Base-by-base conservation (phyloP, 1,139 yeast genomes). In the Cylindricascospora bacillispora region DNA sequence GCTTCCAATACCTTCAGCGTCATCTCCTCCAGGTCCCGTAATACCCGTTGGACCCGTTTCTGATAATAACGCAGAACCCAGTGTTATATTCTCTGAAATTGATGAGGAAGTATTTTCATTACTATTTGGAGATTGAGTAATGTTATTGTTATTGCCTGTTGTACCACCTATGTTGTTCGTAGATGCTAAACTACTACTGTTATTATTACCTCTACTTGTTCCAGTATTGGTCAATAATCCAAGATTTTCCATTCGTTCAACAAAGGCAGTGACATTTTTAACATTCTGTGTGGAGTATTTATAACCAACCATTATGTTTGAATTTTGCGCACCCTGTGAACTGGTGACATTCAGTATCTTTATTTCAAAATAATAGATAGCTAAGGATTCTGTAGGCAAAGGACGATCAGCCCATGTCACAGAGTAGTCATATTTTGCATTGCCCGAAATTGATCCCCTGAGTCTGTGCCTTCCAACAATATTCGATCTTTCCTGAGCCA, bases 341-440 rank as follows among this genome's bases (percentile, higher is more conserved):
- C 59, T 40, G 6, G 56, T 44, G 2, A 49, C 54, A 12, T 46
- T 36, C 6, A 43, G 30, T 2, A 74, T 49, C 28, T 60, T 58
- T 4, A 73, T 56, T 44, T 75, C 83, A 44, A 49, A 75, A 45
- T 75, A 75, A 46, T 65, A 75, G 2, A 73, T 52, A 0, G 77
- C 76, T 27, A 50, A 30, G 13, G 65, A 57, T 12, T 56, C 49
- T 3, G 56, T 42, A 2, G 69, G 64, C 6, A 73, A 52, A 2
- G 59, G 44, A 28, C 55, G 45, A 37, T 70, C 58, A 0, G 74
- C 56, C 43, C 62, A 60, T 1, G 69, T 57, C 2, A 59, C 49
- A 18, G 54, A 53, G 36, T 45, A 47, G n/a, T 57, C 59, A 26
- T 45, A 45, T 27, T 45, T 50, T 12, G 50, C 39, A 4, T 37